Conservation (phyloP, 768 basidiomycete genomes). For the Symmetrospora coprosmae region DNA sequence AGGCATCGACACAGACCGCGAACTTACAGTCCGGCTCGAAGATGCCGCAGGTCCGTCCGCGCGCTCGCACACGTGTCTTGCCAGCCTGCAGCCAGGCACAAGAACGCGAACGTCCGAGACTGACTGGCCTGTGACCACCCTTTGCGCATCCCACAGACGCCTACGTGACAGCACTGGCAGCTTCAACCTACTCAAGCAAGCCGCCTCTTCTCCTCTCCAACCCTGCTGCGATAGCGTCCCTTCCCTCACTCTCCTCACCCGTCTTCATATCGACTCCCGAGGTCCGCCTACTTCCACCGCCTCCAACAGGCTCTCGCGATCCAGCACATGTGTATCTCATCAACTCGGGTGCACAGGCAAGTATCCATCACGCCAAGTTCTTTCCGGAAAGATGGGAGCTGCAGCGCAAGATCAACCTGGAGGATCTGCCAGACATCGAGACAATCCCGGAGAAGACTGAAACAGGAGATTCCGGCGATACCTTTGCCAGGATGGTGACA, state of each 20-base stretch:
- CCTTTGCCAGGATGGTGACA: background rate
- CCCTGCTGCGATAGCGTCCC: background rate
- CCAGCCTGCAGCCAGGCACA: no score
- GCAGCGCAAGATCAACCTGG: background rate
- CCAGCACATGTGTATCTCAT: background rate
- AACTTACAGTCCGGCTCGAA: slow-evolving; percentile 3
- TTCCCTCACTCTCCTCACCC: background rate
- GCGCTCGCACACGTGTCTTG: no score
- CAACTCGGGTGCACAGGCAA: background rate
- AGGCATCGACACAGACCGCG: background rate
- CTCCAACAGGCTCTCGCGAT: background rate
- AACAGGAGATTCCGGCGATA: background rate
- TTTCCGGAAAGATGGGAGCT: background rate
- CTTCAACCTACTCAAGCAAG: background rate
- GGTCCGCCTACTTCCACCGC: background rate
- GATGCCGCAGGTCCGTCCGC: slow-evolving; percentile 12
- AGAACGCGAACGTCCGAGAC: background rate
- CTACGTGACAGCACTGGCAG: background rate
- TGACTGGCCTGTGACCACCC: background rate
- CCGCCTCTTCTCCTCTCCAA: background rate
- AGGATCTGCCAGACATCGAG: background rate
- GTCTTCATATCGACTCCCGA: background rate
- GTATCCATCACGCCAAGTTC: background rate
- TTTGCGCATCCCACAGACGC: slow-evolving; percentile 1
- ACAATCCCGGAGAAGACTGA: background rate